Conservation (phyloP, 495 filamentous ascomycete species). For the Hypomontagnella monticulosa region DNA sequence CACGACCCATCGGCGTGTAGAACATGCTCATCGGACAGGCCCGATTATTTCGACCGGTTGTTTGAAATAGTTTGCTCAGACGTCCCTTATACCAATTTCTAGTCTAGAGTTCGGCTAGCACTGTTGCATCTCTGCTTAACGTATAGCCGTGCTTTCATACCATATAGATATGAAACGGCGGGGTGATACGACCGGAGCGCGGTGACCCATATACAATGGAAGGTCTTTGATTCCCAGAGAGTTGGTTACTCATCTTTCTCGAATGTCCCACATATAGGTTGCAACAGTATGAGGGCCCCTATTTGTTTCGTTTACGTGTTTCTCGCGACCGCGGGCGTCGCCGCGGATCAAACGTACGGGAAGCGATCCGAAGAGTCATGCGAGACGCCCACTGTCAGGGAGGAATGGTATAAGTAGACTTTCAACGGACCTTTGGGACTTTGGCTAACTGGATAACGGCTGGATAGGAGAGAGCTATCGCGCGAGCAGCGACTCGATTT, state of each 20-base stretch:
- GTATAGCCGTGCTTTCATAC: neutral
- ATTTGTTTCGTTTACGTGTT: conserved; percentile 3
- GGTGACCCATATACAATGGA: conserved; percentile 26
- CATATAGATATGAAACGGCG: neutral
- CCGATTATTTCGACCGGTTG: neutral
- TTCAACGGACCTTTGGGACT: neutral
- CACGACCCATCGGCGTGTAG: no score
- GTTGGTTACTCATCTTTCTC: conserved; percentile 4
- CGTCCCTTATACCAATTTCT: conserved; percentile 25
- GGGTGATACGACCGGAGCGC: neutral
- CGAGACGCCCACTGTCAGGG: conserved; percentile 30
- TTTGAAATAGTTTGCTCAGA: conserved; percentile 5
- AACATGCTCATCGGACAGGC: no score
- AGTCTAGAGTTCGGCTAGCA: neutral
- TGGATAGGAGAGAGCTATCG: conserved; percentile 44
- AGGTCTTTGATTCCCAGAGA: conserved; percentile 25
- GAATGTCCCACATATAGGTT: conserved; percentile 4
- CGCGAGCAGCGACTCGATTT: conserved; percentile 47
- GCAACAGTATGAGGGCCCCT: conserved; percentile 3
- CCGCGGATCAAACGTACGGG: conserved; percentile 1
- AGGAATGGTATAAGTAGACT: conserved; percentile 44
- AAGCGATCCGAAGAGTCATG: conserved; percentile 17
- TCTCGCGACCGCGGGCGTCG: conserved; percentile 7
- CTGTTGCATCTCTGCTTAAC: neutral
- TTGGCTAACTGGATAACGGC: neutral